Evolutionary conservation across 805 yeast genomes (phyloP).

Genomic region (Candida sithepensis): DNA sequence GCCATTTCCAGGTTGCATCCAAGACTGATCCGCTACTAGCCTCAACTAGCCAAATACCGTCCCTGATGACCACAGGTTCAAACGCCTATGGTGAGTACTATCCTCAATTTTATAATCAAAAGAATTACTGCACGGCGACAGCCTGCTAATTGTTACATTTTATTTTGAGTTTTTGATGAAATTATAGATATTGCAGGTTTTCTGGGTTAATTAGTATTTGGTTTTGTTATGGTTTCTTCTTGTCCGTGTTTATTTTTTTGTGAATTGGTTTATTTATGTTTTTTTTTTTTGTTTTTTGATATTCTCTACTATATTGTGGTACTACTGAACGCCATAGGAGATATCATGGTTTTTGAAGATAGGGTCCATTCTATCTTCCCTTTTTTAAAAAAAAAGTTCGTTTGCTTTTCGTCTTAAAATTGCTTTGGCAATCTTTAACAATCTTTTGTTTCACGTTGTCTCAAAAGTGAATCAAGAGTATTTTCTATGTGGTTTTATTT

Average conservation of each 20-base stretch:
- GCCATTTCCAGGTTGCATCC: constrained; percentile 3
- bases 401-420: background rate
- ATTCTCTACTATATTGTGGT: no score
- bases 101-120: constrained; percentile 7
- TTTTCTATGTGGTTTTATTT: background rate
- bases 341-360: no score
- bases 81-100: constrained; percentile 5
- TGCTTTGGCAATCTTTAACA: background rate
- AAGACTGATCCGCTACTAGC: background rate
- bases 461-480: background rate
- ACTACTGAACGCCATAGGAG: no score
- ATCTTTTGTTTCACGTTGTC: background rate
- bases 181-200: background rate
- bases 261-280: no score
- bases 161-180: background rate
- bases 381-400: background rate
- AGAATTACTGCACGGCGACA: constrained; percentile 18
- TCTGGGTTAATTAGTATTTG: background rate
- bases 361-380: background rate
- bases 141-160: constrained; percentile 16
- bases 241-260: background rate
- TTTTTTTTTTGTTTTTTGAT: no score
- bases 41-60: constrained; percentile 6
- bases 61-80: constrained; percentile 15
- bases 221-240: background rate